Conservation (phyloP, 2,329 filamentous ascomycete species). For the Colletotrichum eremochloae region DNA sequence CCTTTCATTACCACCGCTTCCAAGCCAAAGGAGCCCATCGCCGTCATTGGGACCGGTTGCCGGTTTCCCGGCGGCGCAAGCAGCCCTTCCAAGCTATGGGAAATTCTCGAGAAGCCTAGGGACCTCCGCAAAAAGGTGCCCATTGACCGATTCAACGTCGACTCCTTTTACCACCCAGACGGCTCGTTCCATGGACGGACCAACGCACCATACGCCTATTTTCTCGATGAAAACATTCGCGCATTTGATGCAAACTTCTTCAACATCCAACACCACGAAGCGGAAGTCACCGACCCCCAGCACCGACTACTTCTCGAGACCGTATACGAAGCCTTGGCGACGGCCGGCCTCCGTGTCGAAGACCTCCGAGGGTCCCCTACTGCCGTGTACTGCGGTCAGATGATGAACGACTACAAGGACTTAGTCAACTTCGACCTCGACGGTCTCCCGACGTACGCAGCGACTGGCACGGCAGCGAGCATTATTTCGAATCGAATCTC, state of each 20-base stretch:
- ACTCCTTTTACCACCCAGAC: background rate
- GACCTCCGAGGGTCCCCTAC: conserved; percentile 48
- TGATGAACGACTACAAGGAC: conserved; percentile 47
- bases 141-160: background rate
- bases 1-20: background rate
- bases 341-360: conserved; percentile 48
- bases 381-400: conserved; percentile 51
- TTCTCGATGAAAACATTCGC: conserved; percentile 16
- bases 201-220: background rate
- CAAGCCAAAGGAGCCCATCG: background rate
- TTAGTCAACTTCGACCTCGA: background rate
- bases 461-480: background rate
- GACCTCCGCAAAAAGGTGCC: background rate
- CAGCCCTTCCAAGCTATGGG: background rate
- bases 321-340: conserved; percentile 53
- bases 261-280: conserved; percentile 49
- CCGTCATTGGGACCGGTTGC: background rate
- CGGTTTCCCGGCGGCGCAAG: background rate
- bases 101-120: background rate
- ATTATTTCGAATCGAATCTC: background rate
- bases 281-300: conserved; percentile 51
- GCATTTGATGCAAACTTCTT: conserved; percentile 50
- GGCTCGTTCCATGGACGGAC: background rate
- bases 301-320: conserved; percentile 52
- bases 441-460: background rate